Base-by-base conservation (phyloP, 1,284 basidiomycete genomes). In the Naganishia sp. region DNA sequence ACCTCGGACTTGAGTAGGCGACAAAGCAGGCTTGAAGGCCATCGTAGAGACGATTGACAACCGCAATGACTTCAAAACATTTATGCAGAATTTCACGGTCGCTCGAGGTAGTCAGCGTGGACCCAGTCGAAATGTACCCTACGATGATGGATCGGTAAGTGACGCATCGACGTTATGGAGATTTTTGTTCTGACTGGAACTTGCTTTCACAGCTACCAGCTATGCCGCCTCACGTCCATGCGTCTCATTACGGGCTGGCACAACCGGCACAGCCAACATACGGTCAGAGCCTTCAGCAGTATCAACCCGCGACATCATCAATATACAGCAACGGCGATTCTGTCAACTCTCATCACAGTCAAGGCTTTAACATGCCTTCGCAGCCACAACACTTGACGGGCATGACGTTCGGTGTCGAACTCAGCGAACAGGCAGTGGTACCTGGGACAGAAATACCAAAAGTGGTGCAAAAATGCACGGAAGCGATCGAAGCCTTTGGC, bases 81-180 rank as follows among this genome's bases (percentile, higher is more conserved):
- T 90, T 78, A 96, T 99, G 94, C 90, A 96, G 76, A 93, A 96
- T 75, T 99, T 96, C 75, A 88, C 90, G 5, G 82, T 86, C 71
- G 91, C 91, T 6, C 89, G 90, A 69, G 91, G 85, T 16, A 80
- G 83, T 43, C 84, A 86, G 9, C 75, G 78, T 56, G 90, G 89
- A 11, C 90, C 89, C 21, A 83, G 90, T 66, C 82, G 92, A 71
- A 90, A 92, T 70, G 92, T 90, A 4, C 90, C 90, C 6, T 83
- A 85, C 69, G 90, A 94, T 66, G 90, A 94, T 78, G 90, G 90
- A 64, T 93, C 90, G 80, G 90, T 93, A 78, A 74, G 89, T 84
- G 21, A 23, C 36, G 13, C 54, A 23, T 42, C 49, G 23, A 21
- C 50, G 6, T 6, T 7, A 50, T 39, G 31, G 11, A 10, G 16